These are phyloP conservation scores for Kwoniella bestiolae DNA, from an alignment of 768 basidiomycete genomes.

Conservation along the genomic window DNA sequence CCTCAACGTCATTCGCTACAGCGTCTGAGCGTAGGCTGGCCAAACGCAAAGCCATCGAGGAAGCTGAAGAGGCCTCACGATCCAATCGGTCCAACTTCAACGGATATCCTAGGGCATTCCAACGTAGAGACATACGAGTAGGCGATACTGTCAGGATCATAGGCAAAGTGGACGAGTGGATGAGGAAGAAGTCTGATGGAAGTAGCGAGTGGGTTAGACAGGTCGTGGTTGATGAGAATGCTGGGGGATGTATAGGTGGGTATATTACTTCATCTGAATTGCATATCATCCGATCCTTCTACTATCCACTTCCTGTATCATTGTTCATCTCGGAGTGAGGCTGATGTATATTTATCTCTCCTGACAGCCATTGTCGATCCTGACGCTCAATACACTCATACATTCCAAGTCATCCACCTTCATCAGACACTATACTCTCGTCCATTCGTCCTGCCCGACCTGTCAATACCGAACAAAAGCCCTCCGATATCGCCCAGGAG, in stretches of 20 bases:
- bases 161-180: slow-evolving; percentile 47
- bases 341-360: background rate
- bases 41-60: slow-evolving; percentile 28
- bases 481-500: slow-evolving; percentile 5
- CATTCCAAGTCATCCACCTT: slow-evolving; percentile 24
- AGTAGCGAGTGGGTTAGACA: slow-evolving; percentile 41
- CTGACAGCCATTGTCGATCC: slow-evolving; percentile 39
- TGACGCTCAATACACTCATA: slow-evolving; percentile 37
- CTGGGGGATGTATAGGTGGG: slow-evolving; percentile 45
- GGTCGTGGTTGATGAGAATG: slow-evolving; percentile 38
- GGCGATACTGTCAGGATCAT: slow-evolving; percentile 47
- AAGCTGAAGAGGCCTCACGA: background rate
- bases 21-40: slow-evolving; percentile 10
- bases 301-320: background rate
- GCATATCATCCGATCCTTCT: no score
- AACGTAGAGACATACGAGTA: slow-evolving; percentile 36
- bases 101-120: slow-evolving; percentile 25
- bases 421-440: slow-evolving; percentile 35
- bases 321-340: background rate
- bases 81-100: slow-evolving; percentile 1
- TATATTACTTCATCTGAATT: no score
- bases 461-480: background rate
- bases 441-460: slow-evolving; percentile 30
- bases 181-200: slow-evolving; percentile 26
- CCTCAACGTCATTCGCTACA: slow-evolving; percentile 5